Conservation (phyloP, 495 filamentous ascomycete species). For the Hypoxylon crocopeplum region DNA sequence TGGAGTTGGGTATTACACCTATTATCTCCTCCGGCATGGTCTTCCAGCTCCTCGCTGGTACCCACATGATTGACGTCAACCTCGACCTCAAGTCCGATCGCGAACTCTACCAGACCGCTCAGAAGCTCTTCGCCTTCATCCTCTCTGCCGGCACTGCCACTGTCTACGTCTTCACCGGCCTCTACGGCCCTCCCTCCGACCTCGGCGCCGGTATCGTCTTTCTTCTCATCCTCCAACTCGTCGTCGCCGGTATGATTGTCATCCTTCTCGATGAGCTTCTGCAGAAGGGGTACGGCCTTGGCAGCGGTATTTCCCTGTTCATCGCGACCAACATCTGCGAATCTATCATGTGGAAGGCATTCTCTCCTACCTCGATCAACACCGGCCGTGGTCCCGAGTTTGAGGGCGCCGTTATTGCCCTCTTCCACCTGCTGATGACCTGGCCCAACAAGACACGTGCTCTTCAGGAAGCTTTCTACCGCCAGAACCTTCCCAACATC, state of each 20-base stretch:
- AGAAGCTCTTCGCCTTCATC: slow-evolving; percentile 99
- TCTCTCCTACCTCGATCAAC: slow-evolving; percentile 99
- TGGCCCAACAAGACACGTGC: slow-evolving; percentile 99
- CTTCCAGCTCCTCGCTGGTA: slow-evolving; percentile 99
- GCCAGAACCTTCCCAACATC: slow-evolving; percentile 99
- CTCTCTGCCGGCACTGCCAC: slow-evolving; percentile 96
- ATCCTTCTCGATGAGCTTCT: slow-evolving; percentile 99
- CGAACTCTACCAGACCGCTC: slow-evolving; percentile 98
- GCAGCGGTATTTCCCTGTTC: slow-evolving; percentile 98
- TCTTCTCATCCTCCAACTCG: slow-evolving; percentile 94
- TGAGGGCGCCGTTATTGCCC: slow-evolving; percentile 97
- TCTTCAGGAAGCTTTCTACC: slow-evolving; percentile 97
- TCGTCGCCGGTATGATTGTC: slow-evolving; percentile 95
- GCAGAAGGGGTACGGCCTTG: slow-evolving; percentile 99
- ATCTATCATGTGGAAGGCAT: slow-evolving; percentile 99
- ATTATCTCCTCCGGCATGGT: slow-evolving; percentile 99
- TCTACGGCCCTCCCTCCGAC: slow-evolving; percentile 94
- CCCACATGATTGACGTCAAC: slow-evolving; percentile 99
- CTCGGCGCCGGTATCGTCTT: slow-evolving; percentile 98
- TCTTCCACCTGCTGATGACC: slow-evolving; percentile 97
- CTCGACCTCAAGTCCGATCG: slow-evolving; percentile 99
- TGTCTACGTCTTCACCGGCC: slow-evolving; percentile 95
- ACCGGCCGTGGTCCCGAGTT: slow-evolving; percentile 99
- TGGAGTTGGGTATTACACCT: slow-evolving; percentile 98
- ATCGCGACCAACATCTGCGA: slow-evolving; percentile 99